Evolutionary conservation across 2,329 filamentous ascomycete species (phyloP).

Genomic region (Pyricularia grisea): DNA sequence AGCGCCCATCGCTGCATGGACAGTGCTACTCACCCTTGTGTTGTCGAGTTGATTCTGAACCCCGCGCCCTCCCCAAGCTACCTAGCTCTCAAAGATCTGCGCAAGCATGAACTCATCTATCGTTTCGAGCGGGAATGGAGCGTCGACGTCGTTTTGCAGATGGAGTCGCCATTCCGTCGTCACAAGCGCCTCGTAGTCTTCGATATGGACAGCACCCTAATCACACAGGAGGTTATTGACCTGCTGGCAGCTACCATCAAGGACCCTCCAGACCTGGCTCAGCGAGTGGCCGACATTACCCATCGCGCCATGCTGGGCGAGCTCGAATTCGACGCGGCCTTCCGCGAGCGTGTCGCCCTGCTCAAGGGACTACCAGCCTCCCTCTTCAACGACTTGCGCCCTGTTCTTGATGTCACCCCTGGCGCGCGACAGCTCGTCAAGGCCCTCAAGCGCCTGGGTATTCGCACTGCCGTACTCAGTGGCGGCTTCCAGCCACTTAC

Average conservation of each 20-base stretch:
- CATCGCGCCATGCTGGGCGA: conserved; percentile 93
- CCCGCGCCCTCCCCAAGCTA: conserved; percentile 53
- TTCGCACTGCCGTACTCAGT: conserved; percentile 82
- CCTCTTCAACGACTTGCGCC: conserved; percentile 70
- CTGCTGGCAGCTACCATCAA: conserved; percentile 75
- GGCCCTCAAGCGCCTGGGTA: conserved; percentile 67
- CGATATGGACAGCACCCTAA: conserved; percentile 97
- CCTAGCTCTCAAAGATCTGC: conserved; percentile 57
- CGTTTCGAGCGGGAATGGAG: conserved; percentile 85
- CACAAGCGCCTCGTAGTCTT: conserved; percentile 87
- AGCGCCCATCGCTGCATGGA: conserved; percentile 60
- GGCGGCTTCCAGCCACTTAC: conserved; percentile 89
- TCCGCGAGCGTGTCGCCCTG: conserved; percentile 71
- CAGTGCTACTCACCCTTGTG: conserved; percentile 44
- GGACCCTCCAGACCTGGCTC: conserved; percentile 61
- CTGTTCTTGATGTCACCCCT: conserved; percentile 68
- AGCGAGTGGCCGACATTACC: conserved; percentile 80
- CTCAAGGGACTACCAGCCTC: conserved; percentile 70
- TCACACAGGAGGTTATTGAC: conserved; percentile 96
- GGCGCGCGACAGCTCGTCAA: conserved; percentile 68
- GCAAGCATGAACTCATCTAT: conserved; percentile 74
- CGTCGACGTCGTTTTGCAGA: conserved; percentile 72
- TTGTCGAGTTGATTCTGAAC: conserved; percentile 58
- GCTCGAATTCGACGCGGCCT: conserved; percentile 78
- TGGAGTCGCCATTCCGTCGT: conserved; percentile 62